Base-by-base conservation (phyloP, 768 basidiomycete species). In the Russula sp. region DNA sequence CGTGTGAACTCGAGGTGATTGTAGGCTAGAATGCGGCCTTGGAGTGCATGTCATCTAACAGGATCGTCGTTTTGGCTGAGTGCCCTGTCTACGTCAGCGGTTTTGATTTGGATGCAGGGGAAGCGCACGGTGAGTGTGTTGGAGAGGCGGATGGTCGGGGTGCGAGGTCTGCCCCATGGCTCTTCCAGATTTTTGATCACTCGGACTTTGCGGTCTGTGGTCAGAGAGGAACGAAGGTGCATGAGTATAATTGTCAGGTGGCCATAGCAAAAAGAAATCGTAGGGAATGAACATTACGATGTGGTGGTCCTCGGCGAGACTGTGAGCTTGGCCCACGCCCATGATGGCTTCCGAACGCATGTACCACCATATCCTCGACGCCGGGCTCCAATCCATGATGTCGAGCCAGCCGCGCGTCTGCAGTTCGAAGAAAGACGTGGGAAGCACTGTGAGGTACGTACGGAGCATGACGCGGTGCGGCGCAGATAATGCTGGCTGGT, bases 351-450 rank as follows among this genome's bases (percentile, higher is more conserved):
- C 77, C 81, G 69, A 92, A 90, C 38, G 79, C 78, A 39, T 75
- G 76, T 22, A 80, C 70, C 0, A 88, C 86, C 91, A 93, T 93
- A 66, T 86, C 84, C 0, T 74, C 71, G 7, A 91, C 90, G 91
- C 91, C 2, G 87, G 88, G 69, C 87, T 89, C 91, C 91, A 94
- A 5, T 93, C 81, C 87, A 93, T 93, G 5, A 87, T 84, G 60
- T 91, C 88, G 20, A 92, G 77, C 87, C 88, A 90, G 14, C 68
- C 67, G 38, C 73, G 75, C n/a, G 85, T 89, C 18, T 75, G 66
- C 0, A 78, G 73, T 52, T 84, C 81, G 65, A 90, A 84, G 2
- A 91, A 72, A 68, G 87, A 92, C 3, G 77, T 70, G 5, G 77
- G 69, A 66, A 92, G 88, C 1, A 84, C 71, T 5, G 73, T 60